Percentiles rank a stretch among this genome's conserved stretches.
phyloP scores from a whole-genome alignment of 176 grass and related monocot genomes.

The Melocanna baccifera region DNA sequence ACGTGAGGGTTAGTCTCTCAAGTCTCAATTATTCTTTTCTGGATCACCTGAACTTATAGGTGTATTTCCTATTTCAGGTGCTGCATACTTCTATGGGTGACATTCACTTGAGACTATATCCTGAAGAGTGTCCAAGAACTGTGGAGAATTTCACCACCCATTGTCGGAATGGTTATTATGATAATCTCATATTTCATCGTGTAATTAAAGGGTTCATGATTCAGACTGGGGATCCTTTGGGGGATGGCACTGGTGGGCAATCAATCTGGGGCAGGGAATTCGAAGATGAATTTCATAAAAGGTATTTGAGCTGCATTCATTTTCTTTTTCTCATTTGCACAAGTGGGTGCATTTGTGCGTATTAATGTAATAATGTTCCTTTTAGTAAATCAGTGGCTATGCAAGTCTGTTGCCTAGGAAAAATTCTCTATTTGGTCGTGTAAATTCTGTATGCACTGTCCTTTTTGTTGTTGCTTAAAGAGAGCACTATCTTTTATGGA shows the following conservation, averaged over 20 bases:
- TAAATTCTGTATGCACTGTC: neutral
- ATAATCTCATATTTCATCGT: conserved; percentile 97
- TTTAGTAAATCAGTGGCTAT: too few relatives aligned
- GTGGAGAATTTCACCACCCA: conserved; percentile 99
- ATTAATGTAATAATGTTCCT: too few relatives aligned
- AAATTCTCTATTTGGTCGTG: neutral
- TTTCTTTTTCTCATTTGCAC: neutral
- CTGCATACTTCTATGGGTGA: conserved; percentile 96
- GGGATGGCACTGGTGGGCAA: conserved; percentile 96
- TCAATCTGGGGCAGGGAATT: conserved; percentile 98
- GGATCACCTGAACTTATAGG: conserved; percentile 6
- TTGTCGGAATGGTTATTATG: conserved; percentile 94
- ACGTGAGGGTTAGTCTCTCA: neutral
- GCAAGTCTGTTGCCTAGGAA: too few relatives aligned
- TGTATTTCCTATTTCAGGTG: conserved; percentile 50
- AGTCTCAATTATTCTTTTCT: neutral
- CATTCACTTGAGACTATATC: conserved; percentile 88
- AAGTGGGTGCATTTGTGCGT: neutral
- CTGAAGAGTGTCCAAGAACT: conserved; percentile 98
- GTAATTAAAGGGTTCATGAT: conserved; percentile 99
- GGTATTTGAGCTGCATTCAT: conserved; percentile 32
- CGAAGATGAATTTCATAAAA: conserved; percentile 98
- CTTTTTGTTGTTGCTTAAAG: neutral
- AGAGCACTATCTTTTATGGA: neutral
- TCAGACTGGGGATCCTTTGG: conserved; percentile 95